A percentile compares a stretch with the other conserved stretches of the same genome.
Evolutionary conservation across 495 filamentous ascomycete genomes (phyloP).

Genomic region (Penicillium canariense): DNA sequence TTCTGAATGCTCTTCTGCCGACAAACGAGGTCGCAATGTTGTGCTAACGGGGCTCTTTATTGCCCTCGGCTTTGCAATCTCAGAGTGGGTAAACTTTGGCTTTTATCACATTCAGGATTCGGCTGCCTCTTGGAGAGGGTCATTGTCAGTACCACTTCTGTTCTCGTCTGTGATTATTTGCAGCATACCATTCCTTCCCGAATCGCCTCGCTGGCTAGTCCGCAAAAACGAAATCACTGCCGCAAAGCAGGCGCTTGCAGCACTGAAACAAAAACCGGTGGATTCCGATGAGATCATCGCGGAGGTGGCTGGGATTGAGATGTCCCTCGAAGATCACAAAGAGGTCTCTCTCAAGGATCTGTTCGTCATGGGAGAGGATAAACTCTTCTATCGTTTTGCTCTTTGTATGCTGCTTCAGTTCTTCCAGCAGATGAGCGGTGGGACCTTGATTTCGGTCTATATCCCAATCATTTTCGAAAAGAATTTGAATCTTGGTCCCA

Average conservation of each 20-base stretch:
- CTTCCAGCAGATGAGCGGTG: slow-evolving; percentile 44
- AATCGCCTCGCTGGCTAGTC: slow-evolving; percentile 61
- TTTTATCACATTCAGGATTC: slow-evolving; percentile 36
- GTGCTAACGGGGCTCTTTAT: slow-evolving; percentile 51
- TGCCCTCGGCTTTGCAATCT: slow-evolving; percentile 59
- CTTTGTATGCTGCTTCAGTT: slow-evolving; percentile 42
- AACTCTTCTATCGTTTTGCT: slow-evolving; percentile 33
- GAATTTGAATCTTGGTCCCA: slow-evolving; percentile 28
- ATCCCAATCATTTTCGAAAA: slow-evolving; percentile 36
- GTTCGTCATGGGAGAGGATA: slow-evolving; percentile 20
- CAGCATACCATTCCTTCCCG: slow-evolving; percentile 58
- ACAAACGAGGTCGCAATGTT: slow-evolving; percentile 40
- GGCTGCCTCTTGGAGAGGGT: slow-evolving; percentile 44
- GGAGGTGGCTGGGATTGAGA: slow-evolving; percentile 43
- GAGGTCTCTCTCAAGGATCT: background rate
- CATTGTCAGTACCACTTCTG: slow-evolving; percentile 53
- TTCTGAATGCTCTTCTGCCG: slow-evolving; percentile 42
- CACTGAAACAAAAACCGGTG: slow-evolving; percentile 46
- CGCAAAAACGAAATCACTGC: too few relatives aligned
- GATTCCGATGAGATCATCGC: slow-evolving; percentile 27
- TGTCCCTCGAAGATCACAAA: slow-evolving; percentile 28
- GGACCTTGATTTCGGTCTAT: slow-evolving; percentile 37
- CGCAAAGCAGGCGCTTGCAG: slow-evolving; percentile 54
- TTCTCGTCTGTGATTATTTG: slow-evolving; percentile 58
- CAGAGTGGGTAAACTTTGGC: slow-evolving; percentile 65